Conservation (phyloP, 2,329 filamentous ascomycete genomes). For the Blumeriella jaapii region DNA sequence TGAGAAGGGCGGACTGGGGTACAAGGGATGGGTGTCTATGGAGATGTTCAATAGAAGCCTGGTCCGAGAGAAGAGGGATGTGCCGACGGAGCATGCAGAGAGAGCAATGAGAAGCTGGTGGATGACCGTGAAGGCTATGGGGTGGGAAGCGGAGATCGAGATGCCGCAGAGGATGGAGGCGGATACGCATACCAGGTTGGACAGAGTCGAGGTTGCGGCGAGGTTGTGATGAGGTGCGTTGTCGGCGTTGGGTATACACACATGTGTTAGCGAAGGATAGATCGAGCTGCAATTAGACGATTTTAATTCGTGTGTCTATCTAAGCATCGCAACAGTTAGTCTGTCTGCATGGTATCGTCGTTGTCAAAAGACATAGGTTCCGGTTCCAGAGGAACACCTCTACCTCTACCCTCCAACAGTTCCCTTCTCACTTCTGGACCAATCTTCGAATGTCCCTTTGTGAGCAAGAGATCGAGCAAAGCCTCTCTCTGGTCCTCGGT, state of each 20-base stretch:
- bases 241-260: background rate
- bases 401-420: constrained; percentile 73
- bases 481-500: constrained; percentile 92
- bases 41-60: constrained; percentile 48
- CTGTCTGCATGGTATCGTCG: constrained; percentile 86
- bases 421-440: constrained; percentile 86
- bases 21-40: constrained; percentile 45
- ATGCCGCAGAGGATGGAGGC: background rate
- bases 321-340: constrained; percentile 15
- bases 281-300: background rate
- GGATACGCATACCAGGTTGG: background rate
- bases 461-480: constrained; percentile 73
- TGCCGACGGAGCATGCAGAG: constrained; percentile 40
- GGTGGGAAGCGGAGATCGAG: constrained; percentile 10
- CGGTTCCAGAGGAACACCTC: constrained; percentile 60
- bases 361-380: constrained; percentile 49
- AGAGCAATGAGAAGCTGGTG: constrained; percentile 40
- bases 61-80: constrained; percentile 31
- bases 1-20: constrained; percentile 41
- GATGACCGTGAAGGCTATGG: constrained; percentile 27
- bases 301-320: constrained; percentile 6
- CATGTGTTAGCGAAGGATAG: background rate
- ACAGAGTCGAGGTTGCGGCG: constrained; percentile 1
- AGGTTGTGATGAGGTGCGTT: constrained; percentile 1
- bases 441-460: constrained; percentile 76